Evolutionary conservation across 495 filamentous ascomycete species (phyloP).

Genomic region (Penicillium macrosclerotiorum): DNA sequence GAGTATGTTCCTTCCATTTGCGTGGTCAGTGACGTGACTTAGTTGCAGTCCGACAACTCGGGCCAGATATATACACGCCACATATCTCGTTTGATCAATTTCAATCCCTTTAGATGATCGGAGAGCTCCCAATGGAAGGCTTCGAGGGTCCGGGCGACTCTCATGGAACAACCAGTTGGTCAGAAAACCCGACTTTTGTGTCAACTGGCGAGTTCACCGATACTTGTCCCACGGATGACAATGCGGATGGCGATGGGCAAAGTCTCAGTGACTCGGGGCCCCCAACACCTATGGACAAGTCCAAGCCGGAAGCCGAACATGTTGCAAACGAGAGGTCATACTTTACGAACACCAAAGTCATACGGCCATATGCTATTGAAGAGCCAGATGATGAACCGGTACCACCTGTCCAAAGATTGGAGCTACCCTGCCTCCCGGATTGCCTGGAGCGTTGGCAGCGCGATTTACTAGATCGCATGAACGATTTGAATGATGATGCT

Average conservation of each 20-base stretch:
- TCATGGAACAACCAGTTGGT: not conserved
- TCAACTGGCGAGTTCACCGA: no score
- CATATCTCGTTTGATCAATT: not conserved
- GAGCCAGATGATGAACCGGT: conserved; percentile 40
- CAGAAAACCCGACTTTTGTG: not conserved
- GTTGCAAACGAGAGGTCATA: not conserved
- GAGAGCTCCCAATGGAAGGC: conserved; percentile 3
- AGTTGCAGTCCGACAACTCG: not conserved
- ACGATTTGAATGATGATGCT: conserved; percentile 27
- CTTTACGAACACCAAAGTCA: conserved; percentile 13
- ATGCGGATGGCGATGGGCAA: conserved; percentile 13
- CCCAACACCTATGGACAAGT: no score
- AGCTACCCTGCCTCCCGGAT: conserved; percentile 17
- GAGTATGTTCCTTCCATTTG: not conserved
- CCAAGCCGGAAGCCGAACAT: conserved; percentile 10
- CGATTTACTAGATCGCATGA: conserved; percentile 33
- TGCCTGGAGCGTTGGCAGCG: conserved; percentile 30
- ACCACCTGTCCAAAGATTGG: conserved; percentile 2
- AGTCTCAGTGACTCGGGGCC: conserved; percentile 17
- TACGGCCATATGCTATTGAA: conserved; percentile 44
- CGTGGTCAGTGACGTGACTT: conserved; percentile 13
- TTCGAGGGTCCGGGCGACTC: no score
- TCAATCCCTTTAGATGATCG: not conserved
- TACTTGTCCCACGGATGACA: not conserved
- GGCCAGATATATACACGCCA: not conserved